Evolutionary conservation across 208 protist genomes (phyloP), one percentile per base, ranked within the genome.

Genomic region (Porcisia hertigi): DNA sequence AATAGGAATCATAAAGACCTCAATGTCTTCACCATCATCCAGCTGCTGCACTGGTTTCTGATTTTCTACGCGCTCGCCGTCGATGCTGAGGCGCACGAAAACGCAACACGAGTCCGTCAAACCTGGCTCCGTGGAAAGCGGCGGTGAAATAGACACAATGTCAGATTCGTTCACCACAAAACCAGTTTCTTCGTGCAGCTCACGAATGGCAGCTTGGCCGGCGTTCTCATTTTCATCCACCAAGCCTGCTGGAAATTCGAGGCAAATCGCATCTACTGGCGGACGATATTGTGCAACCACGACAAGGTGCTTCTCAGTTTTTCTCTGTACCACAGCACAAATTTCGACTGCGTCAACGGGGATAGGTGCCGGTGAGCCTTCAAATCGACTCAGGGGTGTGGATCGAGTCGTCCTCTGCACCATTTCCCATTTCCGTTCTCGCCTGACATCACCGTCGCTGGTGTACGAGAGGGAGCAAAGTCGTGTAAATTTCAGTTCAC

Each of bases 241-340:
- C 63, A 97, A 82, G 3, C 94, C 94, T 20, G 92, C 89, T 20
- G 94, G 94, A 83, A 97, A 96, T 60, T 97, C 92, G 20, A 95
- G 52, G 14, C 79, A 81, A 4, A 93, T 47, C 9, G 81, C 77
- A 81, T 94, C 90, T 25, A 97, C 30, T 2, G 94, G 90, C 9
- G 91, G 90, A 34, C 94, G 86, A 81, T 94, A 97, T 65, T 97
- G 94, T 25, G 83, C 83, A 64, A 97, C 88, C 4, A 97, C 76
- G 71, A 97, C 85, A 43, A 96, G 62, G 69, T 85, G 93, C 39
- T 63, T 75, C 41, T 84, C 69, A 2, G 67, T 55, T 8, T n/a
- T 69, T 63, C 79, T 73, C 49, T 73, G 69, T 9, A 94, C 73
- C 63, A 90, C 75, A 1, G 92, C 88, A 67, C 83, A 92, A 73